Evolutionary conservation across 2,329 filamentous ascomycete genomes (phyloP), one percentile per base, ranked within the genome.

Genomic region (Arachnomyces sp.): DNA sequence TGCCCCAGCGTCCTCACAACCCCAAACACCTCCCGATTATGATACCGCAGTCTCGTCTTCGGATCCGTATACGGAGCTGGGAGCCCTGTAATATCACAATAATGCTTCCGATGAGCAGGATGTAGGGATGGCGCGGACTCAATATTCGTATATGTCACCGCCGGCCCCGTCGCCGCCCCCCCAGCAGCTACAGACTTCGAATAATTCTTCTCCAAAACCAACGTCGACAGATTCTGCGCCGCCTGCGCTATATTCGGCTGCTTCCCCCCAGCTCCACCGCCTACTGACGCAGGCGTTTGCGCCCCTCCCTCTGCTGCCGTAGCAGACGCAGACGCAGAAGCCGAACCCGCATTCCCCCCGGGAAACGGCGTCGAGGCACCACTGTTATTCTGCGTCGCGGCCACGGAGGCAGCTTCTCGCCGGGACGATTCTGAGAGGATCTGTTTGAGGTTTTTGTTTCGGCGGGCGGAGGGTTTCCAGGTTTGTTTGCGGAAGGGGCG

Each of bases 361-460:
- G 59, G 13, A 58, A 65, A 46, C 48, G 84, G 82, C 1, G 89
- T 93, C 5, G 76, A 85, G 39, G 79, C 74, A 49, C 88, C 88
- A 56, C 83, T 89, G 60, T 86, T 84, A 56, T 83, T 82, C 58
- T 85, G 82, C 0, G 86, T 94, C 12, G 83, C 86, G 56, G 89
- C 73, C 28, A 85, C 74, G 3, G 88, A 94, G n/a, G 87, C 86
- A 25, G 20, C 20, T 69, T 96, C 90, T 58, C 84, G 86, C 52
- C 87, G 82, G 15, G 84, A 79, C 9, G 84, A 85, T 56, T 98
- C 92, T 44, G 87, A 84, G 45, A 98, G 74, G 47, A 98, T 92
- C 54, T 94, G 86, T 66, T 96, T 96, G 65, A 96, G 82, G 64
- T 94, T 96, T 72, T 98, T 98, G 77, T 98, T 98, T 64, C 92